phyloP scores from a whole-genome alignment of 2,329 filamentous ascomycete species.

The Botrytis sinoallii region DNA sequence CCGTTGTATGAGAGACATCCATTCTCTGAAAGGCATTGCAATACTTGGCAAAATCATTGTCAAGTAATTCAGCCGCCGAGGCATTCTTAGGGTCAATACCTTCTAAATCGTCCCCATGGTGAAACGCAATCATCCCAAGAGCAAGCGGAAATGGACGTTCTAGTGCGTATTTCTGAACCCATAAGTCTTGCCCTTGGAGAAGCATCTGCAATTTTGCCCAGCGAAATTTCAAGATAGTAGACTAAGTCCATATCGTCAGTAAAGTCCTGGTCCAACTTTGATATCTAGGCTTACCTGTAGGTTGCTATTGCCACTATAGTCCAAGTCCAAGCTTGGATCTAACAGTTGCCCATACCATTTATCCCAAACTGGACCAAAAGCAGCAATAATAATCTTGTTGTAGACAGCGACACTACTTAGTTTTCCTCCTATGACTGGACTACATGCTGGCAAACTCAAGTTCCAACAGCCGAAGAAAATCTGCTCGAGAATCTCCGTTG shows the following conservation, averaged over 20 bases:
- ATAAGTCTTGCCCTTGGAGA: slow-evolving; percentile 30
- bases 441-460: slow-evolving; percentile 32
- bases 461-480: slow-evolving; percentile 36
- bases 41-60: slow-evolving; percentile 15
- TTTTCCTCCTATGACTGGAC: slow-evolving; percentile 34
- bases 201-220: slow-evolving; percentile 33
- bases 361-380: slow-evolving; percentile 35
- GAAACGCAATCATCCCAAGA: neutral
- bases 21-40: neutral
- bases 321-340: neutral
- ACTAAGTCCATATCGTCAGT: slow-evolving; percentile 23
- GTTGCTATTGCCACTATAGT: neutral
- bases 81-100: neutral
- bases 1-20: neutral
- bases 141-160: neutral
- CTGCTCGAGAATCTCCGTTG: slow-evolving; percentile 34
- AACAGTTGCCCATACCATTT: slow-evolving; percentile 14
- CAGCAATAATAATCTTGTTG: slow-evolving; percentile 27
- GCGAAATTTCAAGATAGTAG: slow-evolving; percentile 31
- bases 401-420: slow-evolving; percentile 34
- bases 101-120: neutral
- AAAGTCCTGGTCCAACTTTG: neutral
- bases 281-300: slow-evolving; percentile 20
- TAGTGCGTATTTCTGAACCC: slow-evolving; percentile 25
- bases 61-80: neutral